phyloP scores from a whole-genome alignment of 805 yeast genomes.

The Kluyveromyces dobzhanskii region DNA sequence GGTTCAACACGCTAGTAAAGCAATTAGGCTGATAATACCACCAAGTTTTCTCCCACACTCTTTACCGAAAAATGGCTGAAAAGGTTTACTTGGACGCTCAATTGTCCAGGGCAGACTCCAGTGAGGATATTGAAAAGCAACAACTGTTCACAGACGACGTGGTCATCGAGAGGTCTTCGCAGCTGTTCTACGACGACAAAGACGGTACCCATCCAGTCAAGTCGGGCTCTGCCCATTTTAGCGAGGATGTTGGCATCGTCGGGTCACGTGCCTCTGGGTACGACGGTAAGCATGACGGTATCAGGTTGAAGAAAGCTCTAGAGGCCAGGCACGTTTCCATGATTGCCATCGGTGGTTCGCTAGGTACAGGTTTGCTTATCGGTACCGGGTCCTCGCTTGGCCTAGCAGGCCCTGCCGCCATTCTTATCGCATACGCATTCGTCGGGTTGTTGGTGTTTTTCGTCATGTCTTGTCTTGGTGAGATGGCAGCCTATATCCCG shows the following conservation, averaged over 20 bases:
- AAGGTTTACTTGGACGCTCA: not conserved
- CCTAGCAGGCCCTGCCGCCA: conserved; percentile 55
- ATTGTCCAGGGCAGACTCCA: not conserved
- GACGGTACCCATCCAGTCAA: too few species aligned
- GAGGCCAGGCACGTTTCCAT: conserved; percentile 56
- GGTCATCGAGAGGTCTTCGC: not conserved
- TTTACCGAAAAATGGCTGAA: too few species aligned
- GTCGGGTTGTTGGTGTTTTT: conserved; percentile 66
- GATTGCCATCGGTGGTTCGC: conserved; percentile 78
- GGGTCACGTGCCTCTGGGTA: not conserved
- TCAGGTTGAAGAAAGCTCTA: conserved; percentile 20
- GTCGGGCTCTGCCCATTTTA: too few species aligned
- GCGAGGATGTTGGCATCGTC: not conserved
- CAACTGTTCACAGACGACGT: not conserved
- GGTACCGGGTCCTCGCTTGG: conserved; percentile 67
- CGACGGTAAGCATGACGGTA: conserved; percentile 13
- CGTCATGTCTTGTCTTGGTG: conserved; percentile 63
- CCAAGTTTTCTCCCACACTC: too few species aligned
- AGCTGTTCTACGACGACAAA: not conserved
- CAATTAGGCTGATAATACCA: too few species aligned
- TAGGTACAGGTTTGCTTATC: conserved; percentile 73
- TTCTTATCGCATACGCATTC: conserved; percentile 53
- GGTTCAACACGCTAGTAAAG: too few species aligned
- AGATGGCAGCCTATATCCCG: conserved; percentile 60
- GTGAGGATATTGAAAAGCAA: not conserved